These are phyloP conservation scores for Brassica balearica DNA, from an alignment of 441 rosid species.

Conservation along the genomic window DNA sequence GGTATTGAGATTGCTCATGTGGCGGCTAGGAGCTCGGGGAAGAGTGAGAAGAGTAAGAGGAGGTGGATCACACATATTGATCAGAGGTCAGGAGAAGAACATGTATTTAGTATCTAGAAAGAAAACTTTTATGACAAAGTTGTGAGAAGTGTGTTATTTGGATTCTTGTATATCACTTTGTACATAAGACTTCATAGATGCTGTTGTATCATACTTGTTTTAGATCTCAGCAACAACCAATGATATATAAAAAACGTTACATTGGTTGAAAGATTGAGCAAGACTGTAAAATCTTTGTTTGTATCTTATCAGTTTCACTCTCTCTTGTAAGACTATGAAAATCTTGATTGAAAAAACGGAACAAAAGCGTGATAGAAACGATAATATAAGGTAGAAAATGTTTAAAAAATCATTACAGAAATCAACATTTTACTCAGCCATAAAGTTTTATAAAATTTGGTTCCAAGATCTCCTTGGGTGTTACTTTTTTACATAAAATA, in stretches of 20 bases:
- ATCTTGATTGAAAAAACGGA: neutral
- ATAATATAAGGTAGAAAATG: neutral
- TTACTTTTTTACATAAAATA: constrained; percentile 4
- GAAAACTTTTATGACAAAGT: neutral
- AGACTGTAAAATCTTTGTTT: constrained; percentile 3
- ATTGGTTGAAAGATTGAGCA: neutral
- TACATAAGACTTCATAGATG: constrained; percentile 35
- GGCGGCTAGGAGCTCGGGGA: constrained; percentile 49
- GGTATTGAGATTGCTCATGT: constrained; percentile 91
- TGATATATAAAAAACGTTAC: neutral
- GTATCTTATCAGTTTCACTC: neutral
- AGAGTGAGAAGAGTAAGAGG: constrained; percentile 45
- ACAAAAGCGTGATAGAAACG: neutral
- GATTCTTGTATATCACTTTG: constrained; percentile 29
- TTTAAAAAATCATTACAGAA: neutral
- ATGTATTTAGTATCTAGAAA: constrained; percentile 63
- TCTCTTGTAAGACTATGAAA: neutral
- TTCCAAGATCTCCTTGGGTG: neutral
- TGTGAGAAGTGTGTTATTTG: constrained; percentile 12
- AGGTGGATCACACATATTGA: constrained; percentile 87
- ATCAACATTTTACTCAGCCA: neutral
- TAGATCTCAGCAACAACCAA: constrained; percentile 1
- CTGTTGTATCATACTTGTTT: constrained; percentile 25
- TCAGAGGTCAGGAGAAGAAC: constrained; percentile 74
- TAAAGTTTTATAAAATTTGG: neutral